These are phyloP conservation scores for Nepenthes gracilis DNA, from an alignment of 148 eudicot species.

Conservation along the genomic window DNA sequence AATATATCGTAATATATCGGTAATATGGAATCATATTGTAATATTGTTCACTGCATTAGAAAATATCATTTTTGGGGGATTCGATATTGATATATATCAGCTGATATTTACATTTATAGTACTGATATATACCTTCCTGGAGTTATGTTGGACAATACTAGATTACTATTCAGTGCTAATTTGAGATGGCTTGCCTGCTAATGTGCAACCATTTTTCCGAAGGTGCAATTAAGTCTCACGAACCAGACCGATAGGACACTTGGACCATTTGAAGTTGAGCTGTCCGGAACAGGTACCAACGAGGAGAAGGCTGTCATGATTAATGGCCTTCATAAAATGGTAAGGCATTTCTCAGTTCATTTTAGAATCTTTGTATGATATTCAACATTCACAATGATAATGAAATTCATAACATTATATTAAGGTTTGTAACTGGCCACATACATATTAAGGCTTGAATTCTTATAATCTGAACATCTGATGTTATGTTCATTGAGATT, in stretches of 20 bases:
- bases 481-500: neutral
- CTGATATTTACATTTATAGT: too few relatives aligned
- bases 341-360: conserved; percentile 12
- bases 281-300: conserved; percentile 47
- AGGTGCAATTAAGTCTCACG: conserved; percentile 68
- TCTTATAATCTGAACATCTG: neutral
- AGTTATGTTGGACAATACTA: too few relatives aligned
- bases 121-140: too few relatives aligned
- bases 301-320: conserved; percentile 78
- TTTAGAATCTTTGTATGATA: neutral
- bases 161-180: neutral
- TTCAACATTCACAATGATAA: too few relatives aligned
- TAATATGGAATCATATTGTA: too few relatives aligned
- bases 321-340: conserved; percentile 81
- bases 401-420: neutral
- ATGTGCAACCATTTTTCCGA: conserved; percentile 8
- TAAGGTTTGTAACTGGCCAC: neutral
- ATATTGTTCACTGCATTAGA: too few relatives aligned
- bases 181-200: neutral
- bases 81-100: too few relatives aligned
- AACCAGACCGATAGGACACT: conserved; percentile 75
- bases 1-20: too few relatives aligned
- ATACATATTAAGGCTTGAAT: neutral
- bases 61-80: too few relatives aligned
- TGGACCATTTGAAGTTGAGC: conserved; percentile 88